Base-by-base conservation (phyloP, 352 stramenopile genomes). In the Phytophthora multivora region DNA sequence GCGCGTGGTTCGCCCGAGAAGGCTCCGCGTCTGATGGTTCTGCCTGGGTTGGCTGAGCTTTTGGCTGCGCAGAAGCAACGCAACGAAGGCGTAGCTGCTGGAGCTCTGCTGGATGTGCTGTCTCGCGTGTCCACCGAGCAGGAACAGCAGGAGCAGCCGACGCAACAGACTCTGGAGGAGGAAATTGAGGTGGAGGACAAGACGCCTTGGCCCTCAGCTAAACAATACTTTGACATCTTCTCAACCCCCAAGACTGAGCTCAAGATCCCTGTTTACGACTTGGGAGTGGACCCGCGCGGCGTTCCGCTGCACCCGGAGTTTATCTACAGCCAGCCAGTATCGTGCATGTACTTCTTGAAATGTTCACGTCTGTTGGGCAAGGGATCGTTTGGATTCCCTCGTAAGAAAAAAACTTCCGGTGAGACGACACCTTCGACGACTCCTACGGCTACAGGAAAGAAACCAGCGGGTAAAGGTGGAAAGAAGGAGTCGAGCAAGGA, bases 311-410 rank as follows among this genome's bases (percentile, higher is more conserved):
- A 91, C 36, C 83, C 83, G 0, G 78, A 89, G 64, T 88, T 86
- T 64, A 91, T 91, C 62, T 91, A 91, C 72, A 86, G 69, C 48
- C 69, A 90, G 35, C 80, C 83, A 2, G 75, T 75, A 23, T 89
- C 79, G 19, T 91, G 83, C 63, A 88, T 90, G 80, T 90, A 91
- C 68, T 91, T 89, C 48, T 73, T 90, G 33, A 83, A 81, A 52
- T 91, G 83, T 38, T 55, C 63, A 12, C 69, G 72, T 28, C 64
- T 90, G 21, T 52, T 91, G 1, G 80, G 83, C 13, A 84, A 84
- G 30, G 83, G 83, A 11, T 91, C 83, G 26, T 91, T 91, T 36
- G 78, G 83, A 3, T 91, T 89, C 36, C 80, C 80, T 5, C 75
- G 80, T 21, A 88, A 88, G 66, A 82, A 79, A 71, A 86, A 83